These are phyloP conservation scores for Hanseniaspora lindneri DNA, from an alignment of 805 yeast species.

Conservation along the genomic window DNA sequence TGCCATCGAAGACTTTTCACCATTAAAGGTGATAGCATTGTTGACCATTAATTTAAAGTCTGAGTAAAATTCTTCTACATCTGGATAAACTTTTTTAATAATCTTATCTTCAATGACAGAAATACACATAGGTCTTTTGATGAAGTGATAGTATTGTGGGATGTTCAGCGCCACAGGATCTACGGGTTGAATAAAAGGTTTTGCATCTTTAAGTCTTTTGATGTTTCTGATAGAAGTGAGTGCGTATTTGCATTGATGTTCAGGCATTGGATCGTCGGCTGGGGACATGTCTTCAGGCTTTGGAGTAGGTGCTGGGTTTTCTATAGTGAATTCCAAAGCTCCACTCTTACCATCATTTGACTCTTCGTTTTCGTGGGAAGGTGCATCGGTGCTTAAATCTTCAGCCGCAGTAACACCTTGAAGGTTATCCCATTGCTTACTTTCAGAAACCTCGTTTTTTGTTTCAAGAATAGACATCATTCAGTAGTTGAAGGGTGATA, in stretches of 20 bases:
- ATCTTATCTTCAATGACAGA: constrained; percentile 80
- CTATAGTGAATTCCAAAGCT: constrained; percentile 23
- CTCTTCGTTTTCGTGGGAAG: constrained; percentile 6
- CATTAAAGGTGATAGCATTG: constrained; percentile 78
- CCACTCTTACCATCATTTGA: constrained; percentile 5
- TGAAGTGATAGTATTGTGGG: constrained; percentile 77
- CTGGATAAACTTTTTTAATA: constrained; percentile 54
- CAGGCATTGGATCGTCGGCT: constrained; percentile 57
- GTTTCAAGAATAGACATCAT: background rate
- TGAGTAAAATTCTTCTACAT: constrained; percentile 52
- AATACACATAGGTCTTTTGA: constrained; percentile 84
- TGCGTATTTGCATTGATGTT: constrained; percentile 76
- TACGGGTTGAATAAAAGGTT: constrained; percentile 80
- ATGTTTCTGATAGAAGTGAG: constrained; percentile 70
- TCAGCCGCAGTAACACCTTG: background rate
- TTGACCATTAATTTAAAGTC: constrained; percentile 77
- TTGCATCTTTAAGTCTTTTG: constrained; percentile 82
- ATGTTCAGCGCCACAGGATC: constrained; percentile 79
- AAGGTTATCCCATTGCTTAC: background rate
- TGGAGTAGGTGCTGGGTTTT: constrained; percentile 64
- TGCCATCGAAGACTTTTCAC: constrained; percentile 68
- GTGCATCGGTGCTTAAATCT: background rate
- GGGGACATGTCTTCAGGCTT: constrained; percentile 65
- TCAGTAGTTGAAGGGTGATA: background rate
- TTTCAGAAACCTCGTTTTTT: background rate